Evolutionary conservation across 1,284 basidiomycete genomes (phyloP), one percentile per base, ranked within the genome.

Genomic region (Puccinia brachypodii): DNA sequence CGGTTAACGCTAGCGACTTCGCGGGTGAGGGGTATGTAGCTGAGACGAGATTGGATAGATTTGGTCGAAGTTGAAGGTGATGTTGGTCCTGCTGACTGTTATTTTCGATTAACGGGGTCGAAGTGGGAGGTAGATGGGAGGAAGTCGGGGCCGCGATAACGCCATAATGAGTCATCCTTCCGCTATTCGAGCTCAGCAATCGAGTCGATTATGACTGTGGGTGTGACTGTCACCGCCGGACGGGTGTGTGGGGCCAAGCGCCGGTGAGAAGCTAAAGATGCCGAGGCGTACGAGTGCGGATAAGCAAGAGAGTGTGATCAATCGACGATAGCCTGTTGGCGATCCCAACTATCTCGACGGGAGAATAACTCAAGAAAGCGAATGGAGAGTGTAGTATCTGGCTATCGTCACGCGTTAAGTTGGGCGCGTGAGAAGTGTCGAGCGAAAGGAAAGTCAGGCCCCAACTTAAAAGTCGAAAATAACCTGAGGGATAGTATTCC

Each of bases 391-490:
- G 2, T 7, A 28, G 16, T 42, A n/a, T 68, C 64, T 44, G 40
- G 64, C 64, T 68, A 68, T 68, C 64, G 64, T 44, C 64, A 68
- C 64, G 40, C 31, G 64, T 68, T 50, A 36, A 36, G 69, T 40
- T 74, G 50, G 36, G 1, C 47, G 72, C 72, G 72, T 74, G 72
- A 74, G 72, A 74, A 74, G 72, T 74, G 31, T 74, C 72, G 38
- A 72, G 69, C 44, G 47, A 28, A 53, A 74, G 22, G 19, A 36
- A 38, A 60, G 22, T 36, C 69, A 53, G 53, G 50, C 4, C 42
- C 13, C 72, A 74, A 74, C 72, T 74, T 74, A 28, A 74, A 74
- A 50, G 25, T 25, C 72, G 13, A 40, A 42, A 2, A 28, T 14
- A 36, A 58, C 8, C 31, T 7, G n/a, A 33, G 38, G 16, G 36